phyloP scores from a whole-genome alignment of 2,329 filamentous ascomycete genomes.

The Phaeosphaeria sp. region DNA sequence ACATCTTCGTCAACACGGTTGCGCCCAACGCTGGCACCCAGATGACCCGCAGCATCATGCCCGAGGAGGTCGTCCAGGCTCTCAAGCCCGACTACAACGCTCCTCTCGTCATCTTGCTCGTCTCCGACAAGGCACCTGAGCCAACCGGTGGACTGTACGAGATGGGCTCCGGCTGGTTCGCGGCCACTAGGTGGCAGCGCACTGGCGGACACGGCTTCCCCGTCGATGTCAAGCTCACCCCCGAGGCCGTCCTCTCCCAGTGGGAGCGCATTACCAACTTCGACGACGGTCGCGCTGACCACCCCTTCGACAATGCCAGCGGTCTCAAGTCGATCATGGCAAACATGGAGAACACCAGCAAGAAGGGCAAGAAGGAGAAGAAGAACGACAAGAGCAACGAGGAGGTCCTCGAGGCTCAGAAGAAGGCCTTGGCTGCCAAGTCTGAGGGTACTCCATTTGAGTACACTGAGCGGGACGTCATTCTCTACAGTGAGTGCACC shows the following conservation, averaged over 20 bases:
- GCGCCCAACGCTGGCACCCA: constrained; percentile 95
- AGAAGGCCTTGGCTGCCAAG: constrained; percentile 75
- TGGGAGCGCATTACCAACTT: constrained; percentile 79
- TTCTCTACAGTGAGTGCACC: constrained; percentile 74
- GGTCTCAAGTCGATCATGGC: constrained; percentile 80
- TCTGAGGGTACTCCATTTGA: constrained; percentile 77
- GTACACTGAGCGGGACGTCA: constrained; percentile 86
- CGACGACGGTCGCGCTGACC: constrained; percentile 83
- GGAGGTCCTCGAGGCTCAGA: constrained; percentile 76
- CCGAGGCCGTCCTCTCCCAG: constrained; percentile 77
- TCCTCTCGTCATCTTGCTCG: constrained; percentile 86
- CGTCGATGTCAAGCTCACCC: constrained; percentile 76
- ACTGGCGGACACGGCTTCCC: constrained; percentile 90
- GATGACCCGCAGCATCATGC: constrained; percentile 93
- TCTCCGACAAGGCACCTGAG: constrained; percentile 83
- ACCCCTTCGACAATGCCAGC: constrained; percentile 80
- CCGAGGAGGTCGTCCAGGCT: constrained; percentile 96
- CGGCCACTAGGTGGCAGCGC: constrained; percentile 93
- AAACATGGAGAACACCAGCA: constrained; percentile 81
- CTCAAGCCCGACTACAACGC: constrained; percentile 99
- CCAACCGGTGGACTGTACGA: constrained; percentile 91
- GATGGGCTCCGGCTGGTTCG: constrained; percentile 92
- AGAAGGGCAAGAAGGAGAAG: constrained; percentile 46
- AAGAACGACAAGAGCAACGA: constrained; percentile 64
- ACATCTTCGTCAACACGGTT: constrained; percentile 98